Evolutionary conservation across 164 flowering plant genomes (phyloP).

Genomic region (Piper betle): DNA sequence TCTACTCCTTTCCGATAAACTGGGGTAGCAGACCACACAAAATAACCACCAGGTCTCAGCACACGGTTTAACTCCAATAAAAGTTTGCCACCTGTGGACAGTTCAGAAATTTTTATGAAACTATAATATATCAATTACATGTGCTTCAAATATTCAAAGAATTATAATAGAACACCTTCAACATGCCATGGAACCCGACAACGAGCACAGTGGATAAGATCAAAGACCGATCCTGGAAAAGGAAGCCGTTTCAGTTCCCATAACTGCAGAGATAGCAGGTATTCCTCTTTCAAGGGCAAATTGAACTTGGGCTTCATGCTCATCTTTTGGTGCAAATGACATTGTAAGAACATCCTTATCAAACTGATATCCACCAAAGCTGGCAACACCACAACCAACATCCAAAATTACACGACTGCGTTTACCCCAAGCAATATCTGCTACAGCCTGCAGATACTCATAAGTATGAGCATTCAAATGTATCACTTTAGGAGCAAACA

Average conservation of each 20-base stretch:
- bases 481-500: not conserved
- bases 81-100: conserved; percentile 62
- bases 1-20: conserved; percentile 43
- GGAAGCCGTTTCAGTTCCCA: conserved; percentile 94
- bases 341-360: conserved; percentile 84
- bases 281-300: conserved; percentile 99
- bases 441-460: conserved; percentile 33
- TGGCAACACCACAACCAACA: conserved; percentile 99
- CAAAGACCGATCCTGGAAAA: conserved; percentile 78
- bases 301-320: conserved; percentile 98
- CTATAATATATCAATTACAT: not conserved
- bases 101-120: not conserved
- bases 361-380: conserved; percentile 98
- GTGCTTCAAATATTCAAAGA: not conserved
- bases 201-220: conserved; percentile 92
- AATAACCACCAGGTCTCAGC: conserved; percentile 75
- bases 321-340: conserved; percentile 99
- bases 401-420: conserved; percentile 80
- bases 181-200: conserved; percentile 94
- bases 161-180: conserved; percentile 36
- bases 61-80: conserved; percentile 70
- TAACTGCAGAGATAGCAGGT: conserved; percentile 92
- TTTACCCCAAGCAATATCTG: conserved; percentile 89
- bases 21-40: conserved; percentile 90
- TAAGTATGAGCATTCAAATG: no score